Evolutionary conservation across 495 filamentous ascomycete genomes (phyloP).

Genomic region (Neurospora cerealis): DNA sequence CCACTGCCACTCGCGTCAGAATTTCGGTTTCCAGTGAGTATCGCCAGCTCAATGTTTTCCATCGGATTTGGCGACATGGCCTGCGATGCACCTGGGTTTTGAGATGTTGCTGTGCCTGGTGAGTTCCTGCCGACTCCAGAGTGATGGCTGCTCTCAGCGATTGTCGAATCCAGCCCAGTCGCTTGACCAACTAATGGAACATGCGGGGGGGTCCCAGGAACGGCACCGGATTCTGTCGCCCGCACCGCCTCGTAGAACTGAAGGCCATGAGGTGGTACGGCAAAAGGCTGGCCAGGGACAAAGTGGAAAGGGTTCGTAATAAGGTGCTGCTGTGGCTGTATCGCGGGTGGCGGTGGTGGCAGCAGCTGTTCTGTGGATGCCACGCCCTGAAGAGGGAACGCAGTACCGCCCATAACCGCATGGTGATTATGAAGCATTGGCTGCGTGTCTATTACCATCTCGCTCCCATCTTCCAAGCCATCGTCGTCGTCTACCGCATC

Average conservation of each 20-base stretch:
- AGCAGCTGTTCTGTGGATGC: constrained; percentile 1
- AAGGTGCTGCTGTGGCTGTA: background rate
- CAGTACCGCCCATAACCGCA: background rate
- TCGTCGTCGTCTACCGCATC: constrained; percentile 34
- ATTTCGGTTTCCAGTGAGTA: background rate
- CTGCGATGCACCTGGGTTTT: background rate
- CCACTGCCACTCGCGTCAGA: background rate
- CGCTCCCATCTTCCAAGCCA: constrained; percentile 31
- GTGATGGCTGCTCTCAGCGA: background rate
- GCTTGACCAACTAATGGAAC: background rate
- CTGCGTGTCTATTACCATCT: constrained; percentile 30
- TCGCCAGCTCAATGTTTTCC: background rate
- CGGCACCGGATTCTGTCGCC: background rate
- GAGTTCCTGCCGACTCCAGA: background rate
- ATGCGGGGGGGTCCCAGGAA: background rate
- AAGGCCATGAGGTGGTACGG: constrained; percentile 1
- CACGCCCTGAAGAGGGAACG: background rate
- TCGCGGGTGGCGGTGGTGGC: constrained; percentile 3
- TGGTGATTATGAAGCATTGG: constrained; percentile 7
- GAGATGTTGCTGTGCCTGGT: background rate
- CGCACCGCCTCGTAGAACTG: background rate
- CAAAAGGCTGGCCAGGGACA: constrained; percentile 8
- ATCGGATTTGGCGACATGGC: background rate
- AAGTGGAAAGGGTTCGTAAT: constrained; percentile 10
- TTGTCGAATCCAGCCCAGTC: background rate